These are phyloP conservation scores for Capronia americana DNA, from an alignment of 2,329 filamentous ascomycete species.

Conservation along the genomic window DNA sequence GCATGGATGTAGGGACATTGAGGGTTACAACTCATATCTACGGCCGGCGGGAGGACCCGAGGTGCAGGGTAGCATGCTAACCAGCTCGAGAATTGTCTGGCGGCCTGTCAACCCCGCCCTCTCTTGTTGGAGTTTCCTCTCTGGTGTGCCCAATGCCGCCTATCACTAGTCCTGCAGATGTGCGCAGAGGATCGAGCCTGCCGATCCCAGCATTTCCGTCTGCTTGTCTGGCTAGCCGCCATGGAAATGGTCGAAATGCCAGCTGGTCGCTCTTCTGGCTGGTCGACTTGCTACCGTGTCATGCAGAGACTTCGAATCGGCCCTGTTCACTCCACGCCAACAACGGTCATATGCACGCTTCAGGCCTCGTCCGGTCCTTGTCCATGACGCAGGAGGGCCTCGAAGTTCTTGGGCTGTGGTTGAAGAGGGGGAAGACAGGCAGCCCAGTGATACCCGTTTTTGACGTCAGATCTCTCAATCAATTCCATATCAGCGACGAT, in stretches of 20 bases:
- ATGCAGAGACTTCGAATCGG: constrained; percentile 9
- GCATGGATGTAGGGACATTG: constrained; percentile 18
- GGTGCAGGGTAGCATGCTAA: constrained; percentile 27
- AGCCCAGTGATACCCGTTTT: constrained; percentile 23
- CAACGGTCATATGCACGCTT: constrained; percentile 19
- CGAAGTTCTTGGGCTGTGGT: background rate
- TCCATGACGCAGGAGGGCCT: background rate
- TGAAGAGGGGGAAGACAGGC: background rate
- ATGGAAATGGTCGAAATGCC: background rate
- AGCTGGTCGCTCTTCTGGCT: background rate
- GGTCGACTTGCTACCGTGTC: constrained; percentile 1
- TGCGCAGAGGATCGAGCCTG: constrained; percentile 18
- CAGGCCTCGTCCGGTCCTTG: background rate
- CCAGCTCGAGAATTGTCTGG: constrained; percentile 20
- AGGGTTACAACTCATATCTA: constrained; percentile 30
- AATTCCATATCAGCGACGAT: constrained; percentile 1
- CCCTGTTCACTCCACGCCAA: constrained; percentile 6
- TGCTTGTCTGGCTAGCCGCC: constrained; percentile 6
- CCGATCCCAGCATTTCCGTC: constrained; percentile 22
- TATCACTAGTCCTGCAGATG: constrained; percentile 22
- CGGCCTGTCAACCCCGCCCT: constrained; percentile 23
- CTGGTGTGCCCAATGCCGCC: constrained; percentile 20
- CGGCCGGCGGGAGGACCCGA: constrained; percentile 30
- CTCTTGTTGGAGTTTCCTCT: constrained; percentile 25
- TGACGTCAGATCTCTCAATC: constrained; percentile 18